Evolutionary conservation across 164 flowering plant genomes (phyloP), one percentile per base, ranked within the genome.

Genomic region (Annona cherimola): DNA sequence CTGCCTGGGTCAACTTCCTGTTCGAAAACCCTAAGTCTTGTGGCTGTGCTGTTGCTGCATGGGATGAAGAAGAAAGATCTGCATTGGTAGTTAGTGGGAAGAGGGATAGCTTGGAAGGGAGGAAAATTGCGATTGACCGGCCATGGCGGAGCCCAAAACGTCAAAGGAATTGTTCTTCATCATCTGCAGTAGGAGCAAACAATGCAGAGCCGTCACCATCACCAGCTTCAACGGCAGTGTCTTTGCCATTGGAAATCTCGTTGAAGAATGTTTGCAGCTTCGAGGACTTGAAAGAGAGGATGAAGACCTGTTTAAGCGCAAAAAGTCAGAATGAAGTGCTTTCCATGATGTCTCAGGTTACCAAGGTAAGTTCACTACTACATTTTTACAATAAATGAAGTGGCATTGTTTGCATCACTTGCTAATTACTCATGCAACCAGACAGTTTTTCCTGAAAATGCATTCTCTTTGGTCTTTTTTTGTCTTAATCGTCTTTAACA

Each of bases 1-100:
- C 96, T 3, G 87, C 78, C 41, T 95, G 99, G 99, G 86, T 95
- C 63, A 91, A 95, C 82, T 90, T 91, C 80, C 77, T 95, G 67
- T 82, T 91, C 61, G 79, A 86, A 45, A 90, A 86, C 79, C 99
- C 99, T 62, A 74, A 65, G 2, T 77, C 84, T 1, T 95, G 98
- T 61, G 96, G 97, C 0, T 89, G 95, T 70, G 81, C 76, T 62
- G 20, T 39, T 41, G 63, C 66, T 0, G 73, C 50, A 0, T 76
- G 50, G 65, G 5, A 5, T 3, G 81, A 75, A 39, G 80, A 39
- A 8, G 79, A 65, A 1, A 42, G 16, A 45, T 64, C 64, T 42
- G 73, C 67, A 7, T 35, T 57, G 62, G 71, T 43, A 65, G 73
- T 59, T 5, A 81, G 76, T 68, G 88, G 87, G 78, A 90, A 90